Base-by-base conservation (phyloP, 495 filamentous ascomycete species). In the Trichodelitschia bisporula region DNA sequence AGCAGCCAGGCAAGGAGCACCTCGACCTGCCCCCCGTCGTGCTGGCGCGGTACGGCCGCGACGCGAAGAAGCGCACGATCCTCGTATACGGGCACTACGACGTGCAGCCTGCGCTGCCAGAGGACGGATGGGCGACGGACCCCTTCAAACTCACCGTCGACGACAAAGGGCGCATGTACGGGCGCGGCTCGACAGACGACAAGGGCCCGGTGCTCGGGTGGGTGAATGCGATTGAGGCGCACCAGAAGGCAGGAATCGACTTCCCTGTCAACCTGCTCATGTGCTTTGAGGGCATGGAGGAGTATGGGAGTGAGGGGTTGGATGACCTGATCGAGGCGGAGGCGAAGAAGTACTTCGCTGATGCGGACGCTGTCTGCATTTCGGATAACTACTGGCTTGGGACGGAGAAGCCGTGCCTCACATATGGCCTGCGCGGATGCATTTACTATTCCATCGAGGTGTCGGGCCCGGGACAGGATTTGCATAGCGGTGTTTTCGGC, bases 221-320 rank as follows among this genome's bases (percentile, higher is more conserved):
- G 89, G 52, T 99, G 30, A 95, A 95, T 41, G 80, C 82, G 29
- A 93, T 99, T 32, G 82, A 99, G 50, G 83, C 89, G 8, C 86
- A 99, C 61, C 67, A 83, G 51, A 80, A 77, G 51, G 83, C 89
- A 30, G 79, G 83, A 24, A 59, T 93, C 28, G 84, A 92, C 28
- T 70, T 95, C 45, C 89, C 89, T 4, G 84, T 99, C 40, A 99
- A 99, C 59, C 62, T 99, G 34, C 66, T 99, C 18, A 93, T 92
- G 80, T 99, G 89, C 61, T 99, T 99, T 44, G 89, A 99, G 55
- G 89, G 89, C 25, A 99, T 99, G 89, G 86, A 99, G 56, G 89
- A 99, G 56, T 90, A 91, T 49, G 89, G 89, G 24, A 91, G 79
- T 0, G 89, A 95, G 44, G 89, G 89, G 23, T 63, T 99, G 24